A percentile compares a stretch with the other conserved stretches of the same genome.
Evolutionary conservation across 192 early-diverging fungal genomes (phyloP).

Genomic region (Geranomyces variabilis): DNA sequence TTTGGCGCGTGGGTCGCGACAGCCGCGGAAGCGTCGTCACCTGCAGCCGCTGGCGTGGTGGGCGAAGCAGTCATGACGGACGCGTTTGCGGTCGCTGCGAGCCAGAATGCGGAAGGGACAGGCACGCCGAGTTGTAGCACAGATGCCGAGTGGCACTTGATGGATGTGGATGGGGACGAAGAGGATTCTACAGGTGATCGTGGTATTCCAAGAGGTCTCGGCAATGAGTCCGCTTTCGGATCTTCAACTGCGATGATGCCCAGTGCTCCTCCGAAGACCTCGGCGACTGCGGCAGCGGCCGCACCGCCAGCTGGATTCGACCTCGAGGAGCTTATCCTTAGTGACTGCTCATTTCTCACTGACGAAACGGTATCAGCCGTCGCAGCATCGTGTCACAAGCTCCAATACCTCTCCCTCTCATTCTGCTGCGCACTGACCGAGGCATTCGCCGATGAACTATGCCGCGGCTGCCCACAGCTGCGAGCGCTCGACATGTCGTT

Average conservation of each 20-base stretch:
- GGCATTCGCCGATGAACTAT: conserved; percentile 45
- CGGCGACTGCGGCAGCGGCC: too few relatives aligned
- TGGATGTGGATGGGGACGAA: conserved; percentile 26
- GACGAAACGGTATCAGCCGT: conserved; percentile 64
- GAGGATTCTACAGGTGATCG: background rate
- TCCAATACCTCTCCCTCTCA: conserved; percentile 62
- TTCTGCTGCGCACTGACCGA: conserved; percentile 82
- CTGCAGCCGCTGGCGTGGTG: background rate
- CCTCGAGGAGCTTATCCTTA: conserved; percentile 61
- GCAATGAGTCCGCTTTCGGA: background rate
- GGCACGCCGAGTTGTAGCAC: background rate
- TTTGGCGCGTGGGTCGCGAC: conserved; percentile 54
- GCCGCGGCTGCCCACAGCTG: conserved; percentile 45
- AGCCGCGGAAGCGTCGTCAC: background rate
- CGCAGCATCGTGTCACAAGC: conserved; percentile 54
- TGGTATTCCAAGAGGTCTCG: too few relatives aligned
- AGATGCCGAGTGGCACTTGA: conserved; percentile 8
- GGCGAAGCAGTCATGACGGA: background rate
- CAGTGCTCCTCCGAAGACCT: background rate
- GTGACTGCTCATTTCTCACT: conserved; percentile 78
- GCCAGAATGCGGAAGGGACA: background rate
- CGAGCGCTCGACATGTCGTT: conserved; percentile 66
- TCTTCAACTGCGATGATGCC: background rate
- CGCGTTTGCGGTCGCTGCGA: conserved; percentile 35
- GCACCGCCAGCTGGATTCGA: conserved; percentile 40